A percentile compares a stretch with the other conserved stretches of the same genome.
These are phyloP conservation scores for Rugonectria rugulosa DNA, from an alignment of 2,329 filamentous ascomycete genomes.

Conservation along the genomic window DNA sequence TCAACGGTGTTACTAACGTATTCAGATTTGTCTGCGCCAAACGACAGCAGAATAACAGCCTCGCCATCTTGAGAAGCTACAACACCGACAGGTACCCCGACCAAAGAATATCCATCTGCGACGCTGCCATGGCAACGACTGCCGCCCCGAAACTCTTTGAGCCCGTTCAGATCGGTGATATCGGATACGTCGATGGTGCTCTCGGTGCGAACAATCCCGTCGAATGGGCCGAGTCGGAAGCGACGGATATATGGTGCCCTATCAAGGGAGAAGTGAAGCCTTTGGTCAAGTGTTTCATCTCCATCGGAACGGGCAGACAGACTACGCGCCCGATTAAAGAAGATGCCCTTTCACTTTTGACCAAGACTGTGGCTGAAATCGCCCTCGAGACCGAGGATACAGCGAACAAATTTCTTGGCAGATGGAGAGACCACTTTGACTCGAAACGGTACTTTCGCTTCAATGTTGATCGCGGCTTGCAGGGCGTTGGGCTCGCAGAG, in stretches of 20 bases:
- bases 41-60: too few relatives aligned
- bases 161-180: constrained; percentile 38
- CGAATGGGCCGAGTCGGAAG: neutral
- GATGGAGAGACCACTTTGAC: constrained; percentile 43
- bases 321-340: neutral
- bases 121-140: constrained; percentile 30
- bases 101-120: too few relatives aligned
- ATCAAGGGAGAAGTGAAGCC: neutral
- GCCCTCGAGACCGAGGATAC: constrained; percentile 50
- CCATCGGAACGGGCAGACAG: constrained; percentile 3
- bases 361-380: constrained; percentile 36
- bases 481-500: constrained; percentile 51
- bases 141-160: constrained; percentile 30
- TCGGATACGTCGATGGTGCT: constrained; percentile 36
- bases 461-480: constrained; percentile 51
- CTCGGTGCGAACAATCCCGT: constrained; percentile 20
- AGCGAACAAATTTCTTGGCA: constrained; percentile 45
- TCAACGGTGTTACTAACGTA: too few relatives aligned
- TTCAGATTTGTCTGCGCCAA: too few relatives aligned
- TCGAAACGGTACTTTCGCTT: constrained; percentile 52
- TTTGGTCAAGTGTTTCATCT: constrained; percentile 6
- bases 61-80: too few relatives aligned
- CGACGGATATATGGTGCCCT: neutral
- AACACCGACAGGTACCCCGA: too few relatives aligned
- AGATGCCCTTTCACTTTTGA: neutral